Evolutionary conservation across 1,139 yeast species (phyloP).

Genomic region (Ogataea hybrid): DNA sequence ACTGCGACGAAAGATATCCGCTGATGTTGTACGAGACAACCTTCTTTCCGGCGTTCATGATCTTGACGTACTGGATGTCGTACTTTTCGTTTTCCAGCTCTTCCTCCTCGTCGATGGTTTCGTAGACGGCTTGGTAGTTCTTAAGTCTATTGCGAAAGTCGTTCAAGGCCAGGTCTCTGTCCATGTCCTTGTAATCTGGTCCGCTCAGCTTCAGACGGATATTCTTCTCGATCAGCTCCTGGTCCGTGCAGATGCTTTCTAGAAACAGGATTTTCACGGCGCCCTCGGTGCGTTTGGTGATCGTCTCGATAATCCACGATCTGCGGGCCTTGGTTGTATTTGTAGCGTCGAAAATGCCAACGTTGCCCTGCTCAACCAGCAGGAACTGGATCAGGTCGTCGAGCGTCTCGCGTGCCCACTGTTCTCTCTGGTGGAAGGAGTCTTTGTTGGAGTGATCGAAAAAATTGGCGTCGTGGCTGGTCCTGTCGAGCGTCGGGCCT

Average conservation of each 20-base stretch:
- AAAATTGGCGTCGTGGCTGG: conserved; percentile 70
- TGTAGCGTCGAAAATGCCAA: conserved; percentile 94
- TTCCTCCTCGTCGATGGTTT: conserved; percentile 39
- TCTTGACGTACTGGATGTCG: conserved; percentile 35
- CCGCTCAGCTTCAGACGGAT: conserved; percentile 86
- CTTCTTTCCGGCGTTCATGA: conserved; percentile 35
- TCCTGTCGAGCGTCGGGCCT: conserved; percentile 39
- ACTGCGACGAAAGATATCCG: conserved; percentile 34
- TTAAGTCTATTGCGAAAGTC: conserved; percentile 65
- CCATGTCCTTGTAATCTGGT: conserved; percentile 89
- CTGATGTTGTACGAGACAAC: conserved; percentile 33
- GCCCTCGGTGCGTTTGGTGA: conserved; percentile 70
- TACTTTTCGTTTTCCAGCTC: conserved; percentile 30
- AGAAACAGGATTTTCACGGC: conserved; percentile 79
- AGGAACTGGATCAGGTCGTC: conserved; percentile 82
- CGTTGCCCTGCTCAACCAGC: conserved; percentile 82
- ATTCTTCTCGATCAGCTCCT: conserved; percentile 75
- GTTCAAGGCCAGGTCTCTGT: conserved; percentile 70
- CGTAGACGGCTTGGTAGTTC: conserved; percentile 46
- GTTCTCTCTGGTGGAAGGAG: conserved; percentile 67
- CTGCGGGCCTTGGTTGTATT: conserved; percentile 86
- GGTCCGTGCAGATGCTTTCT: conserved; percentile 87
- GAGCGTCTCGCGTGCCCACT: conserved; percentile 96
- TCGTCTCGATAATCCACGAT: conserved; percentile 63
- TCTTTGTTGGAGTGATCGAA: conserved; percentile 75